phyloP scores from a whole-genome alignment of 768 basidiomycete species.

The Podaxis sp. region DNA sequence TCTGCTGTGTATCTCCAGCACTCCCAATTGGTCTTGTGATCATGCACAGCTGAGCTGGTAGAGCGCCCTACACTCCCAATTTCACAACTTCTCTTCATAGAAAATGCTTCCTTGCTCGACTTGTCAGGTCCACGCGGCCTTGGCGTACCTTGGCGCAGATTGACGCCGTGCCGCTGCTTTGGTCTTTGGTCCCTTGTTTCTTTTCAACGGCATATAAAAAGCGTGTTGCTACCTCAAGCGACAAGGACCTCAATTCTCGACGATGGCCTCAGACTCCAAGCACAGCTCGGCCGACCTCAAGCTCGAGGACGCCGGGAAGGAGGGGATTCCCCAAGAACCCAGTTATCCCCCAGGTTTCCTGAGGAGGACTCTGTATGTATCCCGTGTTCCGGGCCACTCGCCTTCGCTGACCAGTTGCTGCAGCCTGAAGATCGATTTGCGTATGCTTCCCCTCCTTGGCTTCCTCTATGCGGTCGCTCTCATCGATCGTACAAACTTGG shows the following conservation, averaged over 20 bases:
- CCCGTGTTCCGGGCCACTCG: background rate
- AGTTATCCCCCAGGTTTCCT: constrained; percentile 22
- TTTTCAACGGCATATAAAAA: background rate
- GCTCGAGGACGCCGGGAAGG: constrained; percentile 22
- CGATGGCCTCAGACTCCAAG: constrained; percentile 24
- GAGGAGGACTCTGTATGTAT: constrained; percentile 22
- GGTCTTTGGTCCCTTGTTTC: background rate
- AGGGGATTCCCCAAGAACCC: constrained; percentile 4
- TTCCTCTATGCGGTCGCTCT: constrained; percentile 36
- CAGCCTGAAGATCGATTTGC: constrained; percentile 33
- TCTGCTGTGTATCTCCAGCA: background rate
- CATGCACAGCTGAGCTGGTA: background rate
- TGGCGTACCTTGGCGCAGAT: background rate
- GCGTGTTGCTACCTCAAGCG: background rate
- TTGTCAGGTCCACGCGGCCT: background rate
- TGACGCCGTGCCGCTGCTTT: background rate
- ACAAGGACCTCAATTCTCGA: background rate
- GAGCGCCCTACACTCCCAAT: background rate
- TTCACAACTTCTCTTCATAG: background rate
- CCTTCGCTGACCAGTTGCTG: constrained; percentile 4
- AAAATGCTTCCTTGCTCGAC: background rate
- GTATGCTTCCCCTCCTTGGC: constrained; percentile 34
- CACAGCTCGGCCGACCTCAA: constrained; percentile 21
- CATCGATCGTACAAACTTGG: constrained; percentile 38
- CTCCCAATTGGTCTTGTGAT: background rate